phyloP scores from a whole-genome alignment of 2,329 filamentous ascomycete genomes.

The Aureobasidium subglaciale region DNA sequence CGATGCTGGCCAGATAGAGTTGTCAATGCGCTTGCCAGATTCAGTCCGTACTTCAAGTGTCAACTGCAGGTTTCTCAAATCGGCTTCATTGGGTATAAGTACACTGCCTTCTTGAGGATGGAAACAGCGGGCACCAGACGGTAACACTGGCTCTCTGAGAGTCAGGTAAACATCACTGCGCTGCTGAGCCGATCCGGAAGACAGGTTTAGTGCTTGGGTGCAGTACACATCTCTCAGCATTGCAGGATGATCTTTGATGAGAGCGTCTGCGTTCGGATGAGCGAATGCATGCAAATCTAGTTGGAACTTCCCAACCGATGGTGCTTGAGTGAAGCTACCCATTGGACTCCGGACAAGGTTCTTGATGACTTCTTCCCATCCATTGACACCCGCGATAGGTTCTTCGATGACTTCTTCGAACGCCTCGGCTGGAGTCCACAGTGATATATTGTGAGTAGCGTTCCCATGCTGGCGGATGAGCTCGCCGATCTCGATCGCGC shows the following conservation, averaged over 20 bases:
- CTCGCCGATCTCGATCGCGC: conserved; percentile 67
- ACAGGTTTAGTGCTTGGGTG: conserved; percentile 87
- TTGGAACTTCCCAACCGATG: conserved; percentile 46
- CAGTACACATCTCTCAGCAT: conserved; percentile 72
- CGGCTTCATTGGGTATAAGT: conserved; percentile 56
- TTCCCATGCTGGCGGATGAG: conserved; percentile 32
- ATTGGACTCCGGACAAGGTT: conserved; percentile 66
- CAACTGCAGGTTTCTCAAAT: conserved; percentile 72
- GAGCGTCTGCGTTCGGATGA: conserved; percentile 65
- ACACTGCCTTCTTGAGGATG: conserved; percentile 76
- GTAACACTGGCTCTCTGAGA: conserved; percentile 68
- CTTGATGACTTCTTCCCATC: conserved; percentile 66
- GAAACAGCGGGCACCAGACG: conserved; percentile 56
- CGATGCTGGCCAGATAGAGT: conserved; percentile 80
- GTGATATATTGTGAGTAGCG: background rate
- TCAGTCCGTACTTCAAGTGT: conserved; percentile 79
- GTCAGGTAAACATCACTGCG: conserved; percentile 95
- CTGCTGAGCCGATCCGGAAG: conserved; percentile 78
- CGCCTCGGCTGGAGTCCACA: conserved; percentile 16
- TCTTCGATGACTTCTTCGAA: conserved; percentile 11
- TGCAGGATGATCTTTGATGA: conserved; percentile 84
- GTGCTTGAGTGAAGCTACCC: conserved; percentile 52
- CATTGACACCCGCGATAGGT: conserved; percentile 41
- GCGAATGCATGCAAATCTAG: conserved; percentile 73
- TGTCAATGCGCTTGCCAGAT: conserved; percentile 74